phyloP scores from a whole-genome alignment of 2,329 filamentous ascomycete genomes.

The Sporothrix humicola region DNA sequence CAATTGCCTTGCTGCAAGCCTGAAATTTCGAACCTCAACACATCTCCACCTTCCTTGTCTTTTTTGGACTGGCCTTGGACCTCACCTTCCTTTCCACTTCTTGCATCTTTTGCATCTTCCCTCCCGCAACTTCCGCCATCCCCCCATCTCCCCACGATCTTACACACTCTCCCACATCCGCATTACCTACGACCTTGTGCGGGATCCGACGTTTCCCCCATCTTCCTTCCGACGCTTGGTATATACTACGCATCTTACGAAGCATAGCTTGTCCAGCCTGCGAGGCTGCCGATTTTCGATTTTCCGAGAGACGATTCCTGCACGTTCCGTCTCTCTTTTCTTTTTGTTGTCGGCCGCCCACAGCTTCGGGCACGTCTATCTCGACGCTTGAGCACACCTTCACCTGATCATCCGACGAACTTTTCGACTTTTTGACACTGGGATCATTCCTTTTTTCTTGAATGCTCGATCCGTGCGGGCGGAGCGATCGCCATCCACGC shows the following conservation, averaged over 20 bases:
- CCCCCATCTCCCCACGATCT: not conserved
- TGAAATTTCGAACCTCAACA: slow-evolving; percentile 30
- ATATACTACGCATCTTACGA: too few species aligned
- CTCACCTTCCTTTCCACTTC: slow-evolving; percentile 3
- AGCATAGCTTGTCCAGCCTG: not conserved
- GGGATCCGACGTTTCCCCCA: too few species aligned
- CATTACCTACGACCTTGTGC: too few species aligned
- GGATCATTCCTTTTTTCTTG: slow-evolving; percentile 12
- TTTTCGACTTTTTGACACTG: not conserved
- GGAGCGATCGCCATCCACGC: slow-evolving; percentile 31
- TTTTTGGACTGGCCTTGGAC: not conserved
- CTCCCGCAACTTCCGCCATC: not conserved
- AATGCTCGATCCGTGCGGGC: slow-evolving; percentile 32
- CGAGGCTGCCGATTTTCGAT: slow-evolving; percentile 29
- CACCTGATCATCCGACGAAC: not conserved
- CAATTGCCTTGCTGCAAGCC: not conserved
- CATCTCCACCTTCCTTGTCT: slow-evolving; percentile 25
- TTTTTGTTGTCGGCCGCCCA: slow-evolving; percentile 12
- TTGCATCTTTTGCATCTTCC: not conserved
- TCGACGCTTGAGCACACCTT: too few species aligned
- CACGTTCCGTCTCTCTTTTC: slow-evolving; percentile 25
- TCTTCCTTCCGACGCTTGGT: too few species aligned
- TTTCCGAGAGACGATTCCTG: slow-evolving; percentile 29
- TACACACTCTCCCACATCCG: too few species aligned
- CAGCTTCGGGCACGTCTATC: not conserved